Conservation (phyloP, 495 filamentous ascomycete genomes). For the Achaetomiella virescens region DNA sequence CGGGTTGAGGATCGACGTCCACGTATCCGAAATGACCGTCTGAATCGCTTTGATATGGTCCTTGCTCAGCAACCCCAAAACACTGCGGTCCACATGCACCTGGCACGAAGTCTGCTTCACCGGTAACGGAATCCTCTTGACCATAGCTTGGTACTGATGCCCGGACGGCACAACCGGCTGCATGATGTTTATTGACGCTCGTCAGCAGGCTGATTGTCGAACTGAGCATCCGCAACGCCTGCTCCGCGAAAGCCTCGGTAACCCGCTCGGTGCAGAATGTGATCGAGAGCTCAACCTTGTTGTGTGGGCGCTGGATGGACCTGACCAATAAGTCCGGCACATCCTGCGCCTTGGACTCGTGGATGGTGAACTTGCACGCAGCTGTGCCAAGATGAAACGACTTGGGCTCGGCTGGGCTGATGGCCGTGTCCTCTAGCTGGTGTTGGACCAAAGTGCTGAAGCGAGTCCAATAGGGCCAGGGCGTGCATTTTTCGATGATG, state of each 20-base stretch:
- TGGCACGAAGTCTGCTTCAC: conserved; percentile 9
- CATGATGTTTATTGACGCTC: conserved; percentile 30
- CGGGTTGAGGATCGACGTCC: conserved; percentile 38
- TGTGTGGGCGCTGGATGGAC: conserved; percentile 28
- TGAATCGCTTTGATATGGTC: conserved; percentile 31
- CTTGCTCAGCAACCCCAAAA: conserved; percentile 13
- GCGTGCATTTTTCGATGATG: conserved; percentile 42
- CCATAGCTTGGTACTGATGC: conserved; percentile 29
- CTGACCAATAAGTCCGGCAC: conserved; percentile 38
- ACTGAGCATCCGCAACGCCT: conserved; percentile 38
- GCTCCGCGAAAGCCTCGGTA: conserved; percentile 33
- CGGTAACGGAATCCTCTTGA: conserved; percentile 34
- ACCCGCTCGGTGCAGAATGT: conserved; percentile 39
- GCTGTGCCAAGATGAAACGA: conserved; percentile 37
- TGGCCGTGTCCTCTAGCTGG: conserved; percentile 32
- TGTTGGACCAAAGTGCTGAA: conserved; percentile 43
- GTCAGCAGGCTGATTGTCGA: conserved; percentile 37
- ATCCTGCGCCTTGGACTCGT: conserved; percentile 35
- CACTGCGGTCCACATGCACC: conserved; percentile 10
- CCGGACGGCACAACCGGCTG: conserved; percentile 36
- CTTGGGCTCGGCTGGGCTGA: conserved; percentile 27
- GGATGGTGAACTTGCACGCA: conserved; percentile 33
- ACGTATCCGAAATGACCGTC: conserved; percentile 32
- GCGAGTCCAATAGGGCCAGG: conserved; percentile 45
- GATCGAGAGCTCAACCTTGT: conserved; percentile 34